Evolutionary conservation across 371 early-diverging fungal species (phyloP).

Genomic region (Actinomucor elegans): DNA sequence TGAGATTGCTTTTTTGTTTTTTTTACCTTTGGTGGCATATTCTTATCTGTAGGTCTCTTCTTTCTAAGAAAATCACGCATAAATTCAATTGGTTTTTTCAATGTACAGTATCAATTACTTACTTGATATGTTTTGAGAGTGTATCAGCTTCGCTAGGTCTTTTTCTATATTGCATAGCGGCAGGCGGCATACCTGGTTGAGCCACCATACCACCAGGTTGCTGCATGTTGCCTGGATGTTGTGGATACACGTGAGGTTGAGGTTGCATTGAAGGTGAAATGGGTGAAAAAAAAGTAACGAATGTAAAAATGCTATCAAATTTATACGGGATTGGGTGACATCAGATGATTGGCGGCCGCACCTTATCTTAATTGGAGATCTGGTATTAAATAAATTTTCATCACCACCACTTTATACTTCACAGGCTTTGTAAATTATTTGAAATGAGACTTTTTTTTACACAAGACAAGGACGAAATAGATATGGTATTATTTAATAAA

Average conservation of each 20-base stretch:
- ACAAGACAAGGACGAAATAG: too few relatives aligned
- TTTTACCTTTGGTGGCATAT: constrained; percentile 55
- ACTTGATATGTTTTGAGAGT: constrained; percentile 45
- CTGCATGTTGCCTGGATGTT: constrained; percentile 24
- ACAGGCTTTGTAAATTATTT: too few relatives aligned
- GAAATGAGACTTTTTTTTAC: too few relatives aligned
- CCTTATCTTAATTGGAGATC: too few relatives aligned
- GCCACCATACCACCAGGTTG: constrained; percentile 17
- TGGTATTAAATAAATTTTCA: too few relatives aligned
- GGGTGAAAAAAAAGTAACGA: too few relatives aligned
- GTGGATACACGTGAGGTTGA: constrained; percentile 30
- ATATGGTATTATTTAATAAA: too few relatives aligned
- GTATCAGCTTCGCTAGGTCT: constrained; percentile 41
- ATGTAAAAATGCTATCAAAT: too few relatives aligned
- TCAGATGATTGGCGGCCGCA: too few relatives aligned
- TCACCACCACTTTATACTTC: too few relatives aligned
- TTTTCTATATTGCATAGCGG: constrained; percentile 30
- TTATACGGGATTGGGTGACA: too few relatives aligned
- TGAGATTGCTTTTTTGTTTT: not conserved
- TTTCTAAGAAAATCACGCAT: constrained; percentile 38
- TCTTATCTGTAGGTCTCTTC: constrained; percentile 62
- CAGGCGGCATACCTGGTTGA: constrained; percentile 22
- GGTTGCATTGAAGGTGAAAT: too few relatives aligned
- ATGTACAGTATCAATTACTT: not conserved
- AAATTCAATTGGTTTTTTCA: not conserved